Evolutionary conservation across 78 protist species (phyloP), one percentile per base, ranked within the genome.

Genomic region (Monosiga brevicollis): DNA sequence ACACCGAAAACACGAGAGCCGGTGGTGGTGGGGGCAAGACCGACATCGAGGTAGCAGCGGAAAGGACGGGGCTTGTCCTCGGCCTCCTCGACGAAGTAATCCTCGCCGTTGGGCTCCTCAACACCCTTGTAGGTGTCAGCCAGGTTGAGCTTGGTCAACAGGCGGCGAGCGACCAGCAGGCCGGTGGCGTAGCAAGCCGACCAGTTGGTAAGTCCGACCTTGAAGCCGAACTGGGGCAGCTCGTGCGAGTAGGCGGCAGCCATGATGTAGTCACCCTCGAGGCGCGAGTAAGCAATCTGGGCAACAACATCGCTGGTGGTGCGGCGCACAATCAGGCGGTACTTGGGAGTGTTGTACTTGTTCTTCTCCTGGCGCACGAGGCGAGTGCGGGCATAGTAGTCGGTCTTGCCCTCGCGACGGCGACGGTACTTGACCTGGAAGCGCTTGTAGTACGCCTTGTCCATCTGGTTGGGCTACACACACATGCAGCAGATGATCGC

Each of bases 151-250:
- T 96, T 94, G 40, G 37, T 39, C 39, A 96, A 91, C 32, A 92
- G 36, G n/a, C 99, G 95, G 87, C 99, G 96, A 80, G 99, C 99
- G 62, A 84, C 73, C 35, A 98, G 93, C 34, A 98, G 96, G 34
- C 99, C 99, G 36, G 96, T 93, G 54, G 96, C 94, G 95, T 97
- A 97, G 87, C 90, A 86, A 40, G 99, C 97, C 62, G 99, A 94
- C 88, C 93, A 98, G 96, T 98, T 98, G 92, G 98, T 94, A 55
- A 95, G 90, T 49, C 99, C 99, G 62, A 91, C 88, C 42, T 76
- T 83, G 89, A 96, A 38, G 84, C 99, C 99, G 82, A 76, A 97
- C 80, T 87, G 84, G 55, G 93, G 84, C 42, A 97, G 95, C 90
- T 97, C 98, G 90, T 89, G 94, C 20, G 96, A 1, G 91, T 96